phyloP scores from a whole-genome alignment of 768 basidiomycete species.

The Roridomyces roridus region DNA sequence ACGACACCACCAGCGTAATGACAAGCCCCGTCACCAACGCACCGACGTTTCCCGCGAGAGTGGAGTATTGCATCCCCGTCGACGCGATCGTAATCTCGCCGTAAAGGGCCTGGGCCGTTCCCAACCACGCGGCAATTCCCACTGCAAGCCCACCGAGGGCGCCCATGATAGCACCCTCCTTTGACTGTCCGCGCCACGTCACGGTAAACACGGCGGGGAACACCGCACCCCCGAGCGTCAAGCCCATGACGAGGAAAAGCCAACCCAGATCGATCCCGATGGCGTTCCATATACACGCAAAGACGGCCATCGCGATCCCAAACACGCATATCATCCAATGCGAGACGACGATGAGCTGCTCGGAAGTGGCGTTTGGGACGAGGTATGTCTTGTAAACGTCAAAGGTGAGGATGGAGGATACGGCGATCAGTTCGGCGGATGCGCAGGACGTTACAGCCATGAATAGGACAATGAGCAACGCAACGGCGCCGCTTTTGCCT shows the following conservation, averaged over 20 bases:
- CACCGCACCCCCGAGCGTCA: conserved; percentile 18
- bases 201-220: conserved; percentile 12
- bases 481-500: conserved; percentile 51
- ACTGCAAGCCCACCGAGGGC: conserved; percentile 38
- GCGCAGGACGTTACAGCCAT: conserved; percentile 21
- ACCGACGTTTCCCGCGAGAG: conserved; percentile 12
- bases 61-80: conserved; percentile 18
- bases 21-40: conserved; percentile 8
- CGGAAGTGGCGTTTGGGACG: not conserved
- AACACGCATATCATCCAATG: conserved; percentile 13
- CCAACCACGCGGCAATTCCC: conserved; percentile 44
- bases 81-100: conserved; percentile 27
- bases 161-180: conserved; percentile 36
- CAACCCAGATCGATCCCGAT: conserved; percentile 15
- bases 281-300: conserved; percentile 10
- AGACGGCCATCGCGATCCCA: conserved; percentile 8
- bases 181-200: conserved; percentile 40
- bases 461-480: conserved; percentile 51
- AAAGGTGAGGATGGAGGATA: conserved; percentile 60
- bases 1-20: conserved; percentile 4
- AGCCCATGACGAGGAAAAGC: conserved; percentile 18
- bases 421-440: conserved; percentile 26
- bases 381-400: conserved; percentile 29
- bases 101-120: conserved; percentile 31
- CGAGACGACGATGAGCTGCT: conserved; percentile 15